Base-by-base conservation (phyloP, 306 rosid species). In the Datisca glomerata region DNA sequence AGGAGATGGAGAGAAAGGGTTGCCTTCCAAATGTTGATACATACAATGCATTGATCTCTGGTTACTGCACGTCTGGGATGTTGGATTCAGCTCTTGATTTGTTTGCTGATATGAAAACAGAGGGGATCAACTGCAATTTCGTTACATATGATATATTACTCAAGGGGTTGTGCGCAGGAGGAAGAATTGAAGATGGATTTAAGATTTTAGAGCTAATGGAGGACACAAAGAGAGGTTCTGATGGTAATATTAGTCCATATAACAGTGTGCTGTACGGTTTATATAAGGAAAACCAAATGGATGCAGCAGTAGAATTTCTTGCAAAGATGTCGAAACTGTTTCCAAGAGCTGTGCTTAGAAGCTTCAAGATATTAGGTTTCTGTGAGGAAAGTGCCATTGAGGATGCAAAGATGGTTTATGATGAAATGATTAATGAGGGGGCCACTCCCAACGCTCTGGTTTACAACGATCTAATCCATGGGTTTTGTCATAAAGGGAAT, bases 1-100 rank as follows among this genome's bases (percentile, higher is more conserved):
- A 68, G 62, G 70, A 76, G 49, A 84, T 84, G 78, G 94, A 79
- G 69, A 65, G 18, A n/a, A 84, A 61, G 59, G 94, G 92, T 3
- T 55, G 67, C 66, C 78, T 73, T 65, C 83, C 92, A 43, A 73
- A 63, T 73, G 72, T 63, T 3, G 80, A 79, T 49, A 73, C 94
- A 8, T 76, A 73, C 33, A 84, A 84, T 58, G 24, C 60, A 52
- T 53, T 79, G 24, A 71, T 79, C 37, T 51, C 65, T 41, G 78
- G 92, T 21, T 76, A 70, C 54, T 62, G 78, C 21, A 62, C 54
- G 39, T 57, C 63, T 29, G 36, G 70, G 45, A 64, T 68, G 76
- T 62, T 70, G 62, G 74, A 76, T 61, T 60, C 58, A 48, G 81
- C 92, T 54, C 55, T 84, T 24, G 65, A 73, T 73, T 61, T 84